A percentile compares a stretch with the other conserved stretches of the same genome.
These are phyloP conservation scores for Psilocybe sp. DNA, from an alignment of 768 basidiomycete species.

Conservation along the genomic window DNA sequence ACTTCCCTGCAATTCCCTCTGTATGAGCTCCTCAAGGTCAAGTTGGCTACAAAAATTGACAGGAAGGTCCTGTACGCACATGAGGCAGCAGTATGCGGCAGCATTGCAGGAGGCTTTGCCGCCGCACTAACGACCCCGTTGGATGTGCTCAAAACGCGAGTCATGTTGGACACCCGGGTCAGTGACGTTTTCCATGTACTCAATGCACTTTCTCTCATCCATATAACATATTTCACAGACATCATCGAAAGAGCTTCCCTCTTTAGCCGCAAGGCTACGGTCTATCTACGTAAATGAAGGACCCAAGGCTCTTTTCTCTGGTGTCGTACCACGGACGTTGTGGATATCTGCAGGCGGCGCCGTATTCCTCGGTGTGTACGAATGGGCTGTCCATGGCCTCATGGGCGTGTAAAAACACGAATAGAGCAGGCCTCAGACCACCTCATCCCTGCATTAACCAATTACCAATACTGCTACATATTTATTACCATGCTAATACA, in stretches of 20 bases:
- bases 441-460: conserved; percentile 38
- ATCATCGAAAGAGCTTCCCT: conserved; percentile 47
- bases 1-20: conserved; percentile 94
- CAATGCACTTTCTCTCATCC: background rate
- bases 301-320: conserved; percentile 71
- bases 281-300: conserved; percentile 78
- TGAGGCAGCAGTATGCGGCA: conserved; percentile 87
- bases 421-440: too few species aligned
- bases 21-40: conserved; percentile 82
- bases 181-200: conserved; percentile 15
- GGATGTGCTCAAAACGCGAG: conserved; percentile 94
- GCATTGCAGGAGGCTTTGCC: conserved; percentile 85
- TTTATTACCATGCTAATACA: conserved; percentile 5
- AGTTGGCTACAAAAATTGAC: conserved; percentile 51
- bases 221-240: conserved; percentile 33
- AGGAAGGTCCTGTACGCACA: conserved; percentile 61
- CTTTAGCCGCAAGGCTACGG: conserved; percentile 52
- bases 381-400: conserved; percentile 64
- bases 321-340: conserved; percentile 85
- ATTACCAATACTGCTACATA: background rate
- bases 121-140: conserved; percentile 91
- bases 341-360: conserved; percentile 98
- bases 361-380: conserved; percentile 96
- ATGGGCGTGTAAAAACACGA: conserved; percentile 24
- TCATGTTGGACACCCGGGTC: conserved; percentile 92